Conservation (phyloP, 2,329 filamentous ascomycete genomes). For the Botrytis fragariae region DNA sequence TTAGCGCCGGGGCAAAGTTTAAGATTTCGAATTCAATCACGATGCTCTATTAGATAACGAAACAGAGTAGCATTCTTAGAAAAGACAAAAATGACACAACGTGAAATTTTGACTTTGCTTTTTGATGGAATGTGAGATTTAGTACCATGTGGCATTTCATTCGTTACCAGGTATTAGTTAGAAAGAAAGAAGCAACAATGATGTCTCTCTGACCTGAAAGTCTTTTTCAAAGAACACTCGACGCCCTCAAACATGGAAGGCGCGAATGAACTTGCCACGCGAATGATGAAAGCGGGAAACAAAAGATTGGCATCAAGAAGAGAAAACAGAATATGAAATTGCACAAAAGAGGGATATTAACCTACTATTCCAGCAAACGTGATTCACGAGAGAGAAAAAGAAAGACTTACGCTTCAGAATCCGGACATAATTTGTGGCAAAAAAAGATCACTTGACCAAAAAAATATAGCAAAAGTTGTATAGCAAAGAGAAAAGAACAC, state of each 20-base stretch:
- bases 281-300: neutral
- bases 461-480: neutral
- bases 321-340: neutral
- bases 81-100: neutral
- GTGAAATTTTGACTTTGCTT: neutral
- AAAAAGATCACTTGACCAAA: conserved; percentile 10
- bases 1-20: neutral
- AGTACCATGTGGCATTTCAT: neutral
- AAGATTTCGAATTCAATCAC: neutral
- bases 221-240: too few species aligned
- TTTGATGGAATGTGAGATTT: neutral
- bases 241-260: neutral
- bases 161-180: neutral
- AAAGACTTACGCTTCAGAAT: neutral
- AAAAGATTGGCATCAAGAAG: neutral
- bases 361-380: neutral
- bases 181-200: neutral
- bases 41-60: too few species aligned
- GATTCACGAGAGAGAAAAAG: neutral
- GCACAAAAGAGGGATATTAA: neutral
- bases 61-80: neutral
- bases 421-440: neutral
- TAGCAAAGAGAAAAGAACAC: neutral
- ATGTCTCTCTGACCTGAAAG: neutral
- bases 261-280: neutral